A percentile compares a stretch with the other conserved stretches of the same genome.
Conservation (phyloP, 495 filamentous ascomycete genomes). For the Lepraria neglecta region DNA sequence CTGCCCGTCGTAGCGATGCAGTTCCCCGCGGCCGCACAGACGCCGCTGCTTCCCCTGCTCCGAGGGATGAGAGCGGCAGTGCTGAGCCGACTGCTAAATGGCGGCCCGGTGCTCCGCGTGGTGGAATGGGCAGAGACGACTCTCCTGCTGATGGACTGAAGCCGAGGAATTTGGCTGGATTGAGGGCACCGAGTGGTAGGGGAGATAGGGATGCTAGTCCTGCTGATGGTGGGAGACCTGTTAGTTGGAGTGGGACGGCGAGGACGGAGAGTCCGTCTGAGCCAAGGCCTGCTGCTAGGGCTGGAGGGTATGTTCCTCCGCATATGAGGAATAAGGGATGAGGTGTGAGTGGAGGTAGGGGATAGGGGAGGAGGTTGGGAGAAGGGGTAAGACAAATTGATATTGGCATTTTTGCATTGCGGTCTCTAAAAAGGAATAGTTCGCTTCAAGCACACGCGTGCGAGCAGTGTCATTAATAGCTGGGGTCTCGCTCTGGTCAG, state of each 20-base stretch:
- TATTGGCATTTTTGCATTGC: neutral
- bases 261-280: conserved; percentile 24
- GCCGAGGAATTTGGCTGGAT: conserved; percentile 18
- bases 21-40: conserved; percentile 26
- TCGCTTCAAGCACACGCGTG: conserved; percentile 10
- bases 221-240: conserved; percentile 23
- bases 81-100: conserved; percentile 24
- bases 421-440: neutral
- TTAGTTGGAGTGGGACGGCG: conserved; percentile 19
- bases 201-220: conserved; percentile 24
- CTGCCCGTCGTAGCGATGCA: conserved; percentile 37
- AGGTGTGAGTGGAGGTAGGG: neutral
- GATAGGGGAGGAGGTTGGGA: neutral
- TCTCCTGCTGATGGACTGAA: conserved; percentile 25
- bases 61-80: conserved; percentile 21
- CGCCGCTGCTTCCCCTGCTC: conserved; percentile 19
- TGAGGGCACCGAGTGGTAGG: conserved; percentile 13
- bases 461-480: conserved; percentile 9
- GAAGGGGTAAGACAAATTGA: neutral
- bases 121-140: conserved; percentile 24
- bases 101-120: conserved; percentile 24
- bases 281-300: conserved; percentile 31
- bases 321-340: conserved; percentile 35
- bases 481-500: neutral
- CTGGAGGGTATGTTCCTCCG: conserved; percentile 39